A percentile compares a stretch with the other conserved stretches of the same genome.
Evolutionary conservation across 75 land plant genomes (phyloP).

Genomic region (Sequoiadendron giganteum): DNA sequence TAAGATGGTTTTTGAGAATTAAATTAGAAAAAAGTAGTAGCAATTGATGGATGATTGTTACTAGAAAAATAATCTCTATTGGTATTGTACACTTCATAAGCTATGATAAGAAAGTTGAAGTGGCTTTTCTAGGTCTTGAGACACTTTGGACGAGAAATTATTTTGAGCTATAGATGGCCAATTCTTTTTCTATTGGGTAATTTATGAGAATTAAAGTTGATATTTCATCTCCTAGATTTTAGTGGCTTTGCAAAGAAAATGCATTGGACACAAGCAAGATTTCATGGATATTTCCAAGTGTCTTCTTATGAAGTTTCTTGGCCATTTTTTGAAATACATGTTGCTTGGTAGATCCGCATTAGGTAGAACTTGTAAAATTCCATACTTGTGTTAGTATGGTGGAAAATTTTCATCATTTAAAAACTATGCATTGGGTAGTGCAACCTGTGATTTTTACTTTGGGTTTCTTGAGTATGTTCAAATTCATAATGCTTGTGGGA

Average conservation of each 20-base stretch:
- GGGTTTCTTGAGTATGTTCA: conserved; percentile 70
- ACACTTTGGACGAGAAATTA: conserved; percentile 81
- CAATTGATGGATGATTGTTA: too few relatives aligned
- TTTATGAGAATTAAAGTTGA: conserved; percentile 62
- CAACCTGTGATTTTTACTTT: conserved; percentile 72
- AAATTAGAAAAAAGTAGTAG: too few relatives aligned
- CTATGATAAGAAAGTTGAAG: conserved; percentile 66
- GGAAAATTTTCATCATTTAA: conserved; percentile 82
- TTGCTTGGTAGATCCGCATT: conserved; percentile 86
- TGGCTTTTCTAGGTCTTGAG: conserved; percentile 77
- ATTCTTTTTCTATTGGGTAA: conserved; percentile 63
- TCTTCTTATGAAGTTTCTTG: conserved; percentile 80
- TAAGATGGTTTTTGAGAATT: too few relatives aligned
- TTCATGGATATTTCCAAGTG: conserved; percentile 65
- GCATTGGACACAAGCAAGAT: conserved; percentile 81
- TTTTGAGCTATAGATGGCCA: conserved; percentile 71
- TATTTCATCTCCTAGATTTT: conserved; percentile 66
- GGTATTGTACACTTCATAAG: conserved; percentile 74
- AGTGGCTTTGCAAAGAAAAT: conserved; percentile 83
- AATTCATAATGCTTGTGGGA: conserved; percentile 63
- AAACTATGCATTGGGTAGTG: conserved; percentile 91
- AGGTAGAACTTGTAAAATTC: conserved; percentile 76
- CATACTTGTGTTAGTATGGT: conserved; percentile 49
- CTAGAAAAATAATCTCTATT: conserved; percentile 67
- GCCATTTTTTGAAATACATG: conserved; percentile 45